Percentiles rank a stretch among this genome's conserved stretches.
phyloP scores from a whole-genome alignment of 2,329 filamentous ascomycete genomes.

The Botrytis fabae region DNA sequence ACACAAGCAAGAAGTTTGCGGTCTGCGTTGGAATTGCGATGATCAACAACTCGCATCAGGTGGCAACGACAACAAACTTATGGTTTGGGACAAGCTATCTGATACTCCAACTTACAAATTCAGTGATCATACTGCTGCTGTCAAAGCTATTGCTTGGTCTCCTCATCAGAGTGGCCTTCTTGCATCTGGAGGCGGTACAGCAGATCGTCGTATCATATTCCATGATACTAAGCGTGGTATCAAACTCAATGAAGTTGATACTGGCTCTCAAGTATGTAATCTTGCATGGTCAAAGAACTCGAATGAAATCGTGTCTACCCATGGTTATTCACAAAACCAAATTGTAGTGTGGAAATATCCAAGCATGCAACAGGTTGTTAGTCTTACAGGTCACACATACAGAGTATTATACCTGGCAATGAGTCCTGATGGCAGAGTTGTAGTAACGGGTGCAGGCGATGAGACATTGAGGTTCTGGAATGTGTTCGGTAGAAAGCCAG shows the following conservation, averaged over 20 bases:
- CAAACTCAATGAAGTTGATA: slow-evolving; percentile 85
- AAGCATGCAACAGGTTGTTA: slow-evolving; percentile 94
- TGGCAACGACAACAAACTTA: slow-evolving; percentile 97
- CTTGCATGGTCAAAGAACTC: slow-evolving; percentile 96
- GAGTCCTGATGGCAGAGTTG: slow-evolving; percentile 91
- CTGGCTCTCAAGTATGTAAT: slow-evolving; percentile 98
- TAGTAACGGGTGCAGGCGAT: slow-evolving; percentile 94
- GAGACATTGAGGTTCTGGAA: slow-evolving; percentile 98
- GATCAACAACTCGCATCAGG: slow-evolving; percentile 93
- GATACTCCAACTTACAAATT: slow-evolving; percentile 92
- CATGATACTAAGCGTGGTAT: slow-evolving; percentile 90
- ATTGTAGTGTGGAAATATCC: slow-evolving; percentile 99
- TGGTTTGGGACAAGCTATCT: slow-evolving; percentile 97
- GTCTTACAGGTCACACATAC: slow-evolving; percentile 93
- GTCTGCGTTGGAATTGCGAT: slow-evolving; percentile 94
- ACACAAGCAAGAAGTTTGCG: slow-evolving; percentile 98
- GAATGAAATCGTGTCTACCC: slow-evolving; percentile 94
- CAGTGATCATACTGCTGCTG: slow-evolving; percentile 89
- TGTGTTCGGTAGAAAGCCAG: slow-evolving; percentile 81
- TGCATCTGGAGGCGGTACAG: slow-evolving; percentile 94
- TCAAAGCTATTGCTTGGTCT: slow-evolving; percentile 98
- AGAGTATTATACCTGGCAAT: slow-evolving; percentile 94
- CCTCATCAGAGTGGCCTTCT: slow-evolving; percentile 91
- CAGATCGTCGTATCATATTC: slow-evolving; percentile 94
- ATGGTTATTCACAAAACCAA: slow-evolving; percentile 97